Percentiles rank a stretch among this genome's conserved stretches.
Conservation (phyloP, 1,139 yeast genomes). For the Ogataea hybrid region DNA sequence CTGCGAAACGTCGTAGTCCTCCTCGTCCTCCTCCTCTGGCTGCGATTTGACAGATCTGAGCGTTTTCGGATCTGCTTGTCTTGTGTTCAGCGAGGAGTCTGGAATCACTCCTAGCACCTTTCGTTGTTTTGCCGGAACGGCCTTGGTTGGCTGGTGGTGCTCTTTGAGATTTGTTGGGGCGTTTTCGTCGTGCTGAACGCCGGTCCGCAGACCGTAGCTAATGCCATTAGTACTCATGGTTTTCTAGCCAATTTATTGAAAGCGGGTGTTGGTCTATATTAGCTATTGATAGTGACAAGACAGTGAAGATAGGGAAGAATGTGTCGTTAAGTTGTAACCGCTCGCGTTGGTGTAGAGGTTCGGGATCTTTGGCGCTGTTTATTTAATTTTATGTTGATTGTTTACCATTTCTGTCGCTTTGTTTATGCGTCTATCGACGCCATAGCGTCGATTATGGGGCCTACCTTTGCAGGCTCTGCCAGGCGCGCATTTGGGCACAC, state of each 20-base stretch:
- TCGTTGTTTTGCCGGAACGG: constrained; percentile 13
- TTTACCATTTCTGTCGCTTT: constrained; percentile 13
- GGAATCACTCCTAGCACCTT: constrained; percentile 31
- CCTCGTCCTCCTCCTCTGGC: constrained; percentile 26
- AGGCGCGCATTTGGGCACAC: too few species aligned
- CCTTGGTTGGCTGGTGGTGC: neutral
- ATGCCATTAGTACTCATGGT: constrained; percentile 9
- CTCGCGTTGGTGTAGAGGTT: constrained; percentile 6
- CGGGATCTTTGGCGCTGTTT: constrained; percentile 5
- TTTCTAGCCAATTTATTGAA: constrained; percentile 16
- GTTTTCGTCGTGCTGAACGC: constrained; percentile 10
- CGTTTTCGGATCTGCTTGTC: constrained; percentile 1
- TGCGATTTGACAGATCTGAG: neutral
- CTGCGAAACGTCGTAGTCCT: constrained; percentile 31
- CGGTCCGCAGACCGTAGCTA: constrained; percentile 10
- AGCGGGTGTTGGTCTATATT: constrained; percentile 12
- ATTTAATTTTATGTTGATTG: constrained; percentile 13
- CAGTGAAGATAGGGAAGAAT: constrained; percentile 4
- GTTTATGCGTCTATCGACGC: constrained; percentile 9
- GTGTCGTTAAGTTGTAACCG: constrained; percentile 5
- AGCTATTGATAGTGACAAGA: constrained; percentile 4
- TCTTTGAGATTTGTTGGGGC: constrained; percentile 7
- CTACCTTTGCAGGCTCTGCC: too few species aligned
- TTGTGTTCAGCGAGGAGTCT: constrained; percentile 25
- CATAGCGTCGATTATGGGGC: neutral